phyloP scores from a whole-genome alignment of 176 grass and related monocot species.

The Avena eriantha region DNA sequence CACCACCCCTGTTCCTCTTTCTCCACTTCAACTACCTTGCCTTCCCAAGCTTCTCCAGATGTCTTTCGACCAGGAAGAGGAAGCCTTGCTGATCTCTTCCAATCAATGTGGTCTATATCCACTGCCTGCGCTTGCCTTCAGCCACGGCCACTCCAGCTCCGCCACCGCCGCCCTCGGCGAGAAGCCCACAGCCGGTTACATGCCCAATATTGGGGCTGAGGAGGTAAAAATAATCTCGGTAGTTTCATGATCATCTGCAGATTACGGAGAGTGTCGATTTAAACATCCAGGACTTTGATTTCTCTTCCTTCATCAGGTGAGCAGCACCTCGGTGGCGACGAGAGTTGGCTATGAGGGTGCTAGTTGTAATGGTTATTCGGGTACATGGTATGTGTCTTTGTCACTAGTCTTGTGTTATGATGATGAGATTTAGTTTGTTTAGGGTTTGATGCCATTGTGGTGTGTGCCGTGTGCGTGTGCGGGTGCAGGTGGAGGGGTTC shows the following conservation, averaged over 20 bases:
- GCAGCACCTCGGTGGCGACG: slow-evolving; percentile 40
- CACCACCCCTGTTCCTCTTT: slow-evolving; percentile 39
- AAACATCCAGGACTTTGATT: slow-evolving; percentile 1
- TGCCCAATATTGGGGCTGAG: slow-evolving; percentile 41
- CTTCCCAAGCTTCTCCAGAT: slow-evolving; percentile 54
- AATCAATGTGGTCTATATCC: slow-evolving; percentile 45
- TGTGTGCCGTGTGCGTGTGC: neutral
- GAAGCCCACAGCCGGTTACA: slow-evolving; percentile 21
- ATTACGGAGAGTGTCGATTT: neutral
- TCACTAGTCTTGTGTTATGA: neutral
- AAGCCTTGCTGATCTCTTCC: slow-evolving; percentile 45
- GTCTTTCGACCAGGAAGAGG: slow-evolving; percentile 49
- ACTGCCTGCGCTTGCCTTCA: slow-evolving; percentile 41
- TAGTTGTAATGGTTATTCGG: slow-evolving; percentile 46
- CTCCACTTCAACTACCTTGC: slow-evolving; percentile 48
- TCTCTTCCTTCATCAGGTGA: slow-evolving; percentile 51
- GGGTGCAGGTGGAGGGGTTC: slow-evolving; percentile 67
- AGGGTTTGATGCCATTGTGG: slow-evolving; percentile 41
- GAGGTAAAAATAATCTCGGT: slow-evolving; percentile 31
- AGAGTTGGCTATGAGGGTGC: slow-evolving; percentile 43
- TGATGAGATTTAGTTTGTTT: slow-evolving; percentile 8
- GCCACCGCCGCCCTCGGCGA: neutral
- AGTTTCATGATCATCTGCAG: neutral
- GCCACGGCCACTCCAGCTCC: slow-evolving; percentile 8
- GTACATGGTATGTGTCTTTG: slow-evolving; percentile 48